Conservation (phyloP, 495 filamentous ascomycete genomes). For the Aspergillus sparsus region DNA sequence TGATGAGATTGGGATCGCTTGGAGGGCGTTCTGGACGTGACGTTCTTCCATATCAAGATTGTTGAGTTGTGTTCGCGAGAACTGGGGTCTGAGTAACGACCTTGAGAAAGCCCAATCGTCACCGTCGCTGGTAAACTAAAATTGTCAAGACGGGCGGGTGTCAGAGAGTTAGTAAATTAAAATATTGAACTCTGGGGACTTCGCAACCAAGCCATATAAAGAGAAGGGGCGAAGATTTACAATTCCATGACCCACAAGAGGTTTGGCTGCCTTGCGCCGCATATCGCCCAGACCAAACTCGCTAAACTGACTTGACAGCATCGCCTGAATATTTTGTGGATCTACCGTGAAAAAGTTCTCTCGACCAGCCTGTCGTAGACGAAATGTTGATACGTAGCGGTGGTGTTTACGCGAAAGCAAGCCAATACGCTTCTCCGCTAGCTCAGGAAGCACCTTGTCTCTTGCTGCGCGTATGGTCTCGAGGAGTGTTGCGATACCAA, state of each 20-base stretch:
- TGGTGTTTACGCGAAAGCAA: conserved; percentile 25
- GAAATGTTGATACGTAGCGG: conserved; percentile 32
- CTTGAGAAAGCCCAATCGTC: conserved; percentile 55
- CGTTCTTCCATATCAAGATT: conserved; percentile 56
- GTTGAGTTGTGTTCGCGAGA: conserved; percentile 52
- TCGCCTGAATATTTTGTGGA: conserved; percentile 55
- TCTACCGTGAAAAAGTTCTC: conserved; percentile 48
- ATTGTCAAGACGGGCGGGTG: too few species aligned
- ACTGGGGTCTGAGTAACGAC: conserved; percentile 56
- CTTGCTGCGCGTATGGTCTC: neutral
- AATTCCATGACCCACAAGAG: conserved; percentile 50
- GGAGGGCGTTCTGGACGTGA: conserved; percentile 49
- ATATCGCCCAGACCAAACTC: conserved; percentile 48
- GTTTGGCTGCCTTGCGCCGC: conserved; percentile 37
- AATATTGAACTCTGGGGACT: too few species aligned
- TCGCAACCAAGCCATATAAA: neutral
- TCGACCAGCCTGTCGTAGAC: conserved; percentile 31
- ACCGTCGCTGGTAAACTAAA: conserved; percentile 51
- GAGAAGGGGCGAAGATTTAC: conserved; percentile 31
- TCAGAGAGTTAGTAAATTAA: too few species aligned
- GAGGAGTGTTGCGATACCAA: neutral
- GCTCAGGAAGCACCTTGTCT: conserved; percentile 19
- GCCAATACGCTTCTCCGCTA: conserved; percentile 24
- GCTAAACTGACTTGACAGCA: conserved; percentile 57
- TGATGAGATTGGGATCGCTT: conserved; percentile 34